Conservation (phyloP, 169 alveolate genomes). For the Plasmodium fragile region DNA sequence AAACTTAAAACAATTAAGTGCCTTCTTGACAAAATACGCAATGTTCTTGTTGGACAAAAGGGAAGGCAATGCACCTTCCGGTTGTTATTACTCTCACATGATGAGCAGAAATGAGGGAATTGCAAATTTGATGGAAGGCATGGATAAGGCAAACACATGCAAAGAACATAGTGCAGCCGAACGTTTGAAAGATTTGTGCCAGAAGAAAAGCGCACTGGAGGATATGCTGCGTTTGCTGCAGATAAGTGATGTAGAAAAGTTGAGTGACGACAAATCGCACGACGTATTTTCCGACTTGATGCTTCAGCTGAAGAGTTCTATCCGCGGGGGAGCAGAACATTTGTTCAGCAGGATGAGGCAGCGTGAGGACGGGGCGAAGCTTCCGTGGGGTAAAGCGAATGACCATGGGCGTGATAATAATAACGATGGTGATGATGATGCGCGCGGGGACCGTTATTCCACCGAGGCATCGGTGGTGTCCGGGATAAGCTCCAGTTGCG, state of each 20-base stretch:
- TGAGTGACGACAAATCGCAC: conserved; percentile 27
- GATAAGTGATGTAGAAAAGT: background rate
- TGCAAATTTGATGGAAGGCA: background rate
- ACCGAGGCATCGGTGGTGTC: conserved; percentile 14
- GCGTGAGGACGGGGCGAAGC: background rate
- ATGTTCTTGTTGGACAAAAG: conserved; percentile 20
- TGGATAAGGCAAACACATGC: background rate
- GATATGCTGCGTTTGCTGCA: conserved; percentile 11
- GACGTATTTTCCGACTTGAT: conserved; percentile 24
- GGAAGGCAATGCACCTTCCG: background rate
- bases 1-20: conserved; percentile 29
- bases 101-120: background rate
- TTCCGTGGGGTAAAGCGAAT: background rate
- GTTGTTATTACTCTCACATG: background rate
- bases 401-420: background rate
- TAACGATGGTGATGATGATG: background rate
- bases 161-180: background rate
- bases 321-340: background rate
- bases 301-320: conserved; percentile 13
- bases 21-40: conserved; percentile 23
- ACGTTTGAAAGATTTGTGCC: conserved; percentile 14
- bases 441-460: background rate
- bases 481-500: background rate
- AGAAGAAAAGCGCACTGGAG: conserved; percentile 15
- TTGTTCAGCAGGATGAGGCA: background rate